phyloP scores from a whole-genome alignment of 2,329 filamentous ascomycete species.

The Lizonia empirigonia region DNA sequence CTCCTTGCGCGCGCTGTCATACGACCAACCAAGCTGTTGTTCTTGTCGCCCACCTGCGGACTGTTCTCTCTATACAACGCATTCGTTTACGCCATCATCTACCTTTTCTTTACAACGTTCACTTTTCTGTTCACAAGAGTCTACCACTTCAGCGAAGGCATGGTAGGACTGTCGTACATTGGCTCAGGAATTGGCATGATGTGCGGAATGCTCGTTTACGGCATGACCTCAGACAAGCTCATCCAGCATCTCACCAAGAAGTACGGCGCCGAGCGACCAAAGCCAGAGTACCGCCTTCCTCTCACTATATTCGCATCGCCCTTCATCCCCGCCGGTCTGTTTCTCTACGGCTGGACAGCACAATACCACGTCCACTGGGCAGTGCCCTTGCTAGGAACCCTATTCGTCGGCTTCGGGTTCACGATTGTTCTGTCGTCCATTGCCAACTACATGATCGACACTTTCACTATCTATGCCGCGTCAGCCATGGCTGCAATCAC shows the following conservation, averaged over 20 bases:
- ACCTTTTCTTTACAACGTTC: neutral
- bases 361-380: conserved; percentile 28
- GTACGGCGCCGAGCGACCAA: neutral
- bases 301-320: neutral
- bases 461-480: no score
- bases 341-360: no score
- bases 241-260: neutral
- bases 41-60: no score
- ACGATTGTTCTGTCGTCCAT: neutral
- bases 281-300: neutral
- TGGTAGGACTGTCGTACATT: neutral
- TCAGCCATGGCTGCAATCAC: no score
- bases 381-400: neutral
- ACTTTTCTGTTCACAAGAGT: neutral
- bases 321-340: no score
- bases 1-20: no score
- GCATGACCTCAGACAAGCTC: neutral
- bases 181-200: neutral
- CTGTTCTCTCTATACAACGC: no score
- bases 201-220: neutral
- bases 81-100: no score
- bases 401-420: neutral
- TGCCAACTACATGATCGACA: neutral
- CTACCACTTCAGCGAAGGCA: neutral
- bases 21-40: no score